Percentiles rank a stretch among this genome's conserved stretches.
Evolutionary conservation across 2,329 filamentous ascomycete species (phyloP).

Genomic region (Raffaelea ambrosiae): DNA sequence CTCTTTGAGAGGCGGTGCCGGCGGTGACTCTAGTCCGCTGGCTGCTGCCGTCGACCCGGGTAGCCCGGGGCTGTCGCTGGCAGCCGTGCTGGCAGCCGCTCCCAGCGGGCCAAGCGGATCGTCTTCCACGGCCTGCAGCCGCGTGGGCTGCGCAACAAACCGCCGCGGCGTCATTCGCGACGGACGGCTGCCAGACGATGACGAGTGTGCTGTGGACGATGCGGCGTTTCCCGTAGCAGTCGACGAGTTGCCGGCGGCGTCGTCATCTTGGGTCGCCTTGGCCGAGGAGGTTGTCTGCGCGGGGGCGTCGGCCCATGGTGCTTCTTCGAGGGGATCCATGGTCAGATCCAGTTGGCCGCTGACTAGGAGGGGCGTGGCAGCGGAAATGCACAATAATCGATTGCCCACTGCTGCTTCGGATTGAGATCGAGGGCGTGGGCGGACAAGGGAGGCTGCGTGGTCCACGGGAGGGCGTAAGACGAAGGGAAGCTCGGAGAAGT

Average conservation of each 20-base stretch:
- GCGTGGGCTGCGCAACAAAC: constrained; percentile 66
- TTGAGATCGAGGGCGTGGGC: too few relatives aligned
- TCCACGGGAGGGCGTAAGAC: too few relatives aligned
- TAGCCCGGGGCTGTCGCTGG: background rate
- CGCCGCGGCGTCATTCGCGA: constrained; percentile 46
- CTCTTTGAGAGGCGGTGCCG: constrained; percentile 62
- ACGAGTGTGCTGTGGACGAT: constrained; percentile 13
- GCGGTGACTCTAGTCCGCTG: constrained; percentile 36
- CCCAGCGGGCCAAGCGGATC: constrained; percentile 70
- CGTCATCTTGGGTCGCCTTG: constrained; percentile 2
- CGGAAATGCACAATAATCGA: too few relatives aligned
- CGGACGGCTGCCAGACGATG: constrained; percentile 26
- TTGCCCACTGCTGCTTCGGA: too few relatives aligned
- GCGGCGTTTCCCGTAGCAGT: constrained; percentile 18
- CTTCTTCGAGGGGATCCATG: constrained; percentile 43
- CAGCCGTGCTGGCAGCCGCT: constrained; percentile 31
- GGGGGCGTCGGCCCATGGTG: constrained; percentile 43
- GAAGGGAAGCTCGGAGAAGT: too few relatives aligned
- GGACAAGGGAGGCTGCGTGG: too few relatives aligned
- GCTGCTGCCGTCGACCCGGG: background rate
- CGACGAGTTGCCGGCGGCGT: constrained; percentile 21
- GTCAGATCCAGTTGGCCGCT: background rate
- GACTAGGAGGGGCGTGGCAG: background rate
- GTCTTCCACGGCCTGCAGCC: constrained; percentile 68
- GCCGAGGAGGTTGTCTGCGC: constrained; percentile 14